Evolutionary conservation across 2,329 filamentous ascomycete genomes (phyloP).

Genomic region (Pestalotiopsis sp.): DNA sequence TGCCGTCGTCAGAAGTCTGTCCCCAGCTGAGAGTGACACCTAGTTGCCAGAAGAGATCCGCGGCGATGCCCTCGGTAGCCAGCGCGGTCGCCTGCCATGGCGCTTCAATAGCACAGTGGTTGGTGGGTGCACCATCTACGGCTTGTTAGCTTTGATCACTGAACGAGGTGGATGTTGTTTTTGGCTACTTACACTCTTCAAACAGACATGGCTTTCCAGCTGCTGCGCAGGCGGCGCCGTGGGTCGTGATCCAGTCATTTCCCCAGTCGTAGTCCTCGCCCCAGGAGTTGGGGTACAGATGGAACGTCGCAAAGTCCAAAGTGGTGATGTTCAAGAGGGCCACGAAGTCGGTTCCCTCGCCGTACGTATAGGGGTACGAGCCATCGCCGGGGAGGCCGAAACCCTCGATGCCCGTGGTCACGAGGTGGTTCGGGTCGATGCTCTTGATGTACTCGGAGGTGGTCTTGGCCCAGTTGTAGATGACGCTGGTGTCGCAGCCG

Average conservation of each 20-base stretch:
- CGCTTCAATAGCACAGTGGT: slow-evolving; percentile 32
- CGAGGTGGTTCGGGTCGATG: slow-evolving; percentile 64
- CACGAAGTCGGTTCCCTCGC: slow-evolving; percentile 55
- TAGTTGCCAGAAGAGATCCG: slow-evolving; percentile 35
- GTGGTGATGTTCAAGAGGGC: slow-evolving; percentile 51
- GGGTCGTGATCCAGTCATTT: slow-evolving; percentile 37
- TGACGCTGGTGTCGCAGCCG: slow-evolving; percentile 55
- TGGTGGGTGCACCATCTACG: slow-evolving; percentile 26
- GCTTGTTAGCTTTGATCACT: background rate
- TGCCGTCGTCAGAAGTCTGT: slow-evolving; percentile 43
- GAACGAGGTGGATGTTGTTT: background rate
- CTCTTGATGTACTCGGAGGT: slow-evolving; percentile 66
- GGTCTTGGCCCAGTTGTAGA: slow-evolving; percentile 60
- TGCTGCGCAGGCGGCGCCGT: slow-evolving; percentile 39
- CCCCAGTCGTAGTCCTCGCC: slow-evolving; percentile 32
- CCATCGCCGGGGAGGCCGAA: slow-evolving; percentile 51
- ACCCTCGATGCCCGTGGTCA: slow-evolving; percentile 63
- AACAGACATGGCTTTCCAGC: slow-evolving; percentile 43
- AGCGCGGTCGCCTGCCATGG: slow-evolving; percentile 33
- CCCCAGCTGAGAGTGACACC: slow-evolving; percentile 40
- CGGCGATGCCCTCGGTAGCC: slow-evolving; percentile 27
- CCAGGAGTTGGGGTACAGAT: slow-evolving; percentile 43
- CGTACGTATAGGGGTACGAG: slow-evolving; percentile 53
- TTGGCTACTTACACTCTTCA: slow-evolving; percentile 40
- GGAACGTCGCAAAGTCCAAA: slow-evolving; percentile 53